Evolutionary conservation across 2,329 filamentous ascomycete species (phyloP).

Genomic region (Incumbomyces lentus): DNA sequence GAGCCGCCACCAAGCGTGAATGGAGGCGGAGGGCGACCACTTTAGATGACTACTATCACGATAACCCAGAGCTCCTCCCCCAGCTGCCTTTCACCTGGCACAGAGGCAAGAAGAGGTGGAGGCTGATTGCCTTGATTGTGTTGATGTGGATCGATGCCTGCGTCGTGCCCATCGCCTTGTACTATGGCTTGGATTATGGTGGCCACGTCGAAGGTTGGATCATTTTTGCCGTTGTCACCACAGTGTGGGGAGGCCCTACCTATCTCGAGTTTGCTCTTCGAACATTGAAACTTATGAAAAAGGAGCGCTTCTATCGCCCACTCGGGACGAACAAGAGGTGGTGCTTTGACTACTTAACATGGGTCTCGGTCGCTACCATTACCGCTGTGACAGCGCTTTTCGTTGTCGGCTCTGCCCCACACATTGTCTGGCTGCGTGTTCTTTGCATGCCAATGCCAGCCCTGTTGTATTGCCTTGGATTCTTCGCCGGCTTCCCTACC

Average conservation of each 20-base stretch:
- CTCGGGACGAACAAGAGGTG: conserved; percentile 18
- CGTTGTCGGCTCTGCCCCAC: conserved; percentile 19
- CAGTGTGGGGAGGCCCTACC: conserved; percentile 21
- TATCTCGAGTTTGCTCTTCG: conserved; percentile 21
- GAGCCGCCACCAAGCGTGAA: conserved; percentile 21
- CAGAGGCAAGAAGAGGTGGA: conserved; percentile 19
- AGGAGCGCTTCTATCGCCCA: conserved; percentile 21
- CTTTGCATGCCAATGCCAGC: conserved; percentile 19
- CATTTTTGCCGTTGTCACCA: conserved; percentile 21
- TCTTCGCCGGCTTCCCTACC: conserved; percentile 14
- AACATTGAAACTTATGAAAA: conserved; percentile 19
- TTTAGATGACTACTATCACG: conserved; percentile 19
- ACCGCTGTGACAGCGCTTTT: conserved; percentile 16
- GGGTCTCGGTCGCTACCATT: conserved; percentile 18
- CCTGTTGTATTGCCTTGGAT: conserved; percentile 13
- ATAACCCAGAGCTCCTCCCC: conserved; percentile 19
- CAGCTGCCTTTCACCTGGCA: conserved; percentile 21
- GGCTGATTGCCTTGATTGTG: conserved; percentile 17
- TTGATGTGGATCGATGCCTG: conserved; percentile 21
- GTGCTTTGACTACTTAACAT: conserved; percentile 20
- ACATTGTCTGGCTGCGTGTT: conserved; percentile 21
- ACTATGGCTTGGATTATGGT: conserved; percentile 19
- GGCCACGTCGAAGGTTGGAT: conserved; percentile 19
- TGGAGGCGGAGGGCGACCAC: conserved; percentile 20
- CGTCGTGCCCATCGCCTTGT: conserved; percentile 19